These are phyloP conservation scores for Pichia occidentalis DNA, from an alignment of 805 yeast genomes.

Conservation along the genomic window DNA sequence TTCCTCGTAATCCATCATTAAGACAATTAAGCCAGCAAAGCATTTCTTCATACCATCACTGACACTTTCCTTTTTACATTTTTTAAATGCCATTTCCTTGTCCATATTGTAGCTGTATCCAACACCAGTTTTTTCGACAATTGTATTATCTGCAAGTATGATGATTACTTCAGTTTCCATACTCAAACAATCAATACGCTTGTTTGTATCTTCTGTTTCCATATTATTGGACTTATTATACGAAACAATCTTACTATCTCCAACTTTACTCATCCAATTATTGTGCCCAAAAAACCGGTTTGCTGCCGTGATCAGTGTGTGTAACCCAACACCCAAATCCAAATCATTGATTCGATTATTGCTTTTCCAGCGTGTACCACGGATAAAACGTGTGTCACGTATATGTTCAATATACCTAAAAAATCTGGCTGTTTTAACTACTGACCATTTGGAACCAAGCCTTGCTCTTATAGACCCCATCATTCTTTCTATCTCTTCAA, in stretches of 20 bases:
- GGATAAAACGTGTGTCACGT: neutral
- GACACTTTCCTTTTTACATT: conserved; percentile 42
- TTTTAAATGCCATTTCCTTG: conserved; percentile 29
- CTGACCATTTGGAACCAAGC: conserved; percentile 27
- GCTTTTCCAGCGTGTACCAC: conserved; percentile 16
- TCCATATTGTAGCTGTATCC: conserved; percentile 34
- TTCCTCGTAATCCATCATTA: conserved; percentile 26
- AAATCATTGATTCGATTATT: conserved; percentile 6
- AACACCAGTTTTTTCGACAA: conserved; percentile 31
- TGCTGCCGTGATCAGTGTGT: conserved; percentile 31
- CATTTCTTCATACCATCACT: conserved; percentile 41
- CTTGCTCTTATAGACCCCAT: conserved; percentile 15
- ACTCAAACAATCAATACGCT: neutral
- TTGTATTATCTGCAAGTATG: conserved; percentile 39
- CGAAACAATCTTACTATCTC: neutral
- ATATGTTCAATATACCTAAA: conserved; percentile 6
- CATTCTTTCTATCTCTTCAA: conserved; percentile 21
- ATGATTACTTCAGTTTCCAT: conserved; percentile 29
- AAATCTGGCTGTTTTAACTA: conserved; percentile 17
- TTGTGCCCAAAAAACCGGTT: conserved; percentile 45
- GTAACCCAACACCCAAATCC: conserved; percentile 16
- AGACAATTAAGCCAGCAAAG: conserved; percentile 31
- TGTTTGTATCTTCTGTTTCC: neutral
- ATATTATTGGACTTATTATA: neutral
- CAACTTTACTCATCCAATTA: conserved; percentile 37